Percentiles rank a stretch among this genome's conserved stretches.
Evolutionary conservation across 371 early-diverging fungal species (phyloP).

Genomic region (Rozella allomycis): DNA sequence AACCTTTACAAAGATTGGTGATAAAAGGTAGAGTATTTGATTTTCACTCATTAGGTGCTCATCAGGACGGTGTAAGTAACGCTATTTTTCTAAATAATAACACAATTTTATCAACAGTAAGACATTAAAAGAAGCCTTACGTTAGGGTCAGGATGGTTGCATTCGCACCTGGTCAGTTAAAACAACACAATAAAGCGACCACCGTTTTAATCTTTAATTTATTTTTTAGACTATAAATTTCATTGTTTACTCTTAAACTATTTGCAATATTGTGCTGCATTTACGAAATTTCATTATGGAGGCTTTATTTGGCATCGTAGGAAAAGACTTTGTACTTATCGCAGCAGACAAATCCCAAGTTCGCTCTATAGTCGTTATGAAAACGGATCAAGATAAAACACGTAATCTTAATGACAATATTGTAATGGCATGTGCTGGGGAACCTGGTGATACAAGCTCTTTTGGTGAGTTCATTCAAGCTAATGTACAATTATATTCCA

Average conservation of each 20-base stretch:
- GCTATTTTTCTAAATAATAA: slow-evolving; percentile 40
- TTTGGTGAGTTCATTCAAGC: slow-evolving; percentile 88
- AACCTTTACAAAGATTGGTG: slow-evolving; percentile 44
- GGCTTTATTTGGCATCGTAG: slow-evolving; percentile 73
- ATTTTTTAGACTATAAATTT: no score
- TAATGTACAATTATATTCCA: slow-evolving; percentile 72
- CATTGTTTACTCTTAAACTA: no score
- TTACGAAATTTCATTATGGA: slow-evolving; percentile 37
- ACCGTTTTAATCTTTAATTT: no score
- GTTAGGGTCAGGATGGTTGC: slow-evolving; percentile 61
- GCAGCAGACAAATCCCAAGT: slow-evolving; percentile 58
- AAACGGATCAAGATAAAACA: slow-evolving; percentile 69
- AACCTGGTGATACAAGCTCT: slow-evolving; percentile 79
- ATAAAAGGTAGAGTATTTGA: slow-evolving; percentile 27
- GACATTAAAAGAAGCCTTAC: no score
- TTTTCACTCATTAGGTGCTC: slow-evolving; percentile 25
- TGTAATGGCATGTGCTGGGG: slow-evolving; percentile 64
- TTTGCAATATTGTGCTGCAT: no score
- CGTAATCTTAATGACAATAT: slow-evolving; percentile 55
- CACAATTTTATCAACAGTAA: no score
- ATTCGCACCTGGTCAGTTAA: no score
- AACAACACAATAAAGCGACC: no score
- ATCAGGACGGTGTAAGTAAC: slow-evolving; percentile 49
- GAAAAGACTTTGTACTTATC: slow-evolving; percentile 75
- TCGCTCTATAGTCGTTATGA: slow-evolving; percentile 77